Evolutionary conservation across 371 early-diverging fungal genomes (phyloP).

Genomic region (Fennellomyces sp.): DNA sequence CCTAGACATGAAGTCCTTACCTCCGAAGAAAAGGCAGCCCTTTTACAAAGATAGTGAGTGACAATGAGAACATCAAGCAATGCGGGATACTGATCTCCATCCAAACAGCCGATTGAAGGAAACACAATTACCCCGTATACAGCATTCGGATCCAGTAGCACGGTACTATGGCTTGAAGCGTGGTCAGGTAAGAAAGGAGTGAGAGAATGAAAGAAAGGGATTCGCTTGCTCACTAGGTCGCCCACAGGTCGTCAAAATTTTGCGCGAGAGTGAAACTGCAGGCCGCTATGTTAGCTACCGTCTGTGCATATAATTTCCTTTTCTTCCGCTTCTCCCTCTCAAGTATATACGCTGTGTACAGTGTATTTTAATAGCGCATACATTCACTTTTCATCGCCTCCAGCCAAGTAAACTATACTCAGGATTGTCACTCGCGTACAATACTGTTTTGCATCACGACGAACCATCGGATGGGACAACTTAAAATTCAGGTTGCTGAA

Average conservation of each 20-base stretch:
- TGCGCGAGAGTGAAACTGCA: slow-evolving; percentile 95
- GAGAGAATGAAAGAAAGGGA: too few relatives aligned
- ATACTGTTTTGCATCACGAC: too few relatives aligned
- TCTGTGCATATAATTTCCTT: slow-evolving; percentile 72
- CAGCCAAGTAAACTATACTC: too few relatives aligned
- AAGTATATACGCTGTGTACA: too few relatives aligned
- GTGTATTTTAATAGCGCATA: too few relatives aligned
- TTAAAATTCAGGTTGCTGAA: too few relatives aligned
- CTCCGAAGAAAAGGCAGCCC: slow-evolving; percentile 88
- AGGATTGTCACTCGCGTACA: too few relatives aligned
- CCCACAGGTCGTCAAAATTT: slow-evolving; percentile 97
- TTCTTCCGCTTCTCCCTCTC: background rate
- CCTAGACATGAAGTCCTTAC: slow-evolving; percentile 94
- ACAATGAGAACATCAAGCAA: background rate
- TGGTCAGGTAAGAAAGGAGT: slow-evolving; percentile 72
- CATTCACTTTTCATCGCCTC: too few relatives aligned
- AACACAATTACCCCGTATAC: slow-evolving; percentile 96
- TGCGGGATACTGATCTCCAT: too few relatives aligned
- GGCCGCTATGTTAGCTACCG: slow-evolving; percentile 96
- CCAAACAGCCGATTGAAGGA: slow-evolving; percentile 92
- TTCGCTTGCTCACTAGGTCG: too few relatives aligned
- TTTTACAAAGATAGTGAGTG: slow-evolving; percentile 91
- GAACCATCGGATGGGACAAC: too few relatives aligned
- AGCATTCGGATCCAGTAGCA: slow-evolving; percentile 92
- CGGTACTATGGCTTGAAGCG: slow-evolving; percentile 96